Evolutionary conservation across 768 basidiomycete genomes (phyloP).

Genomic region (Leccinum arenicola): DNA sequence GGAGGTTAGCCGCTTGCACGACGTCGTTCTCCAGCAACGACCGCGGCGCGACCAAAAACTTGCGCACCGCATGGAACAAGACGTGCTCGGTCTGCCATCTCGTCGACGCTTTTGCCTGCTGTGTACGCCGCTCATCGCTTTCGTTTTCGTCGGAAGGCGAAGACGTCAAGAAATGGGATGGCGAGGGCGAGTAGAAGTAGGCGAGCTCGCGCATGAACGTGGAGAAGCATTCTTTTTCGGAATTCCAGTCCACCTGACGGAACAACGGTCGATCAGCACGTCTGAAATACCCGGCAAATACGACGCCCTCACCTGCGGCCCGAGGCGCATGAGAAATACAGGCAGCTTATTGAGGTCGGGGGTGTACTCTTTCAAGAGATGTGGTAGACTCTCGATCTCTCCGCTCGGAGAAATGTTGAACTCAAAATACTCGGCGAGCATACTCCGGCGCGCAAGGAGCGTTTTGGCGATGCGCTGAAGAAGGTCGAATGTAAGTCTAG

Average conservation of each 20-base stretch:
- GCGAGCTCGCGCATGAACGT: constrained; percentile 87
- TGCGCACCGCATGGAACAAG: constrained; percentile 81
- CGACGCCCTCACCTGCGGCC: constrained; percentile 67
- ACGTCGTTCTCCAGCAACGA: constrained; percentile 69
- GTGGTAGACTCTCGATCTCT: constrained; percentile 70
- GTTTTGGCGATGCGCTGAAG: constrained; percentile 62
- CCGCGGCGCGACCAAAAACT: constrained; percentile 68
- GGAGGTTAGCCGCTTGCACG: constrained; percentile 84
- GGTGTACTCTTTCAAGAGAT: constrained; percentile 82
- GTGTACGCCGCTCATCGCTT: constrained; percentile 33
- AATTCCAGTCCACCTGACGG: constrained; percentile 80
- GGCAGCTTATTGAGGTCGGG: constrained; percentile 92
- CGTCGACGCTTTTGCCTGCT: constrained; percentile 47
- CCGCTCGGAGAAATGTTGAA: constrained; percentile 67
- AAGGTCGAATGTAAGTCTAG: not conserved
- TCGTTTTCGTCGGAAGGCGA: constrained; percentile 35
- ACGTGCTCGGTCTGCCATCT: constrained; percentile 90
- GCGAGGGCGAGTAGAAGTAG: constrained; percentile 76
- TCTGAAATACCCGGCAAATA: not conserved
- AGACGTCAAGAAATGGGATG: constrained; percentile 14
- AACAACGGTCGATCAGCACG: not conserved
- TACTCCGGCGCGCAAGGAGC: constrained; percentile 61
- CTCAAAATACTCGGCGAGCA: constrained; percentile 92
- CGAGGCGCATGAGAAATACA: constrained; percentile 84
- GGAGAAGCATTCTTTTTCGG: constrained; percentile 82